Base-by-base conservation (phyloP, 257 asterid genomes). In the Coffea canephora region DNA sequence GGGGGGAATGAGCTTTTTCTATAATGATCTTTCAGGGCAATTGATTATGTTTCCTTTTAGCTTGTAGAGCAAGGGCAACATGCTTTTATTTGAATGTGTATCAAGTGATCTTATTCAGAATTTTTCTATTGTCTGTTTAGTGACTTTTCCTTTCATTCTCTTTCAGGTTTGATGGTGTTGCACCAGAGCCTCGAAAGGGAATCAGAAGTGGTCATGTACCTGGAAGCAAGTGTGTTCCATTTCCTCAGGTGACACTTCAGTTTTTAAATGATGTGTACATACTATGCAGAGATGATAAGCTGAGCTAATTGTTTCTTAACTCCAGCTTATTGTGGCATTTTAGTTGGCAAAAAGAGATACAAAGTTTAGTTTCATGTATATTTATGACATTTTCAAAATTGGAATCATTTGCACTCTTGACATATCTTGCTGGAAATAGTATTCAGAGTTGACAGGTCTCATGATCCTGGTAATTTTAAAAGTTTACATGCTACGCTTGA, bases 161-260 rank as follows among this genome's bases (percentile, higher is more conserved):
- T 82, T 71, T 34, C 80, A 95, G 99, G 81, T 95, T 92, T 85
- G 97, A 92, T 82, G 99, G 99, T 57, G 90, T 83, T 84, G 98
- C 97, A 79, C 96, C 97, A 52, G 99, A 95, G 93, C 99, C 99
- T 77, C 94, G 99, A 19, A 93, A 95, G 80, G 99, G 98, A 84
- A 85, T 95, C 81, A 90, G 93, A 86, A 84, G 98, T 84, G 99
- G 99, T 43, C 97, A 92, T 82, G 91, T 95, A 71, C 97, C 98
- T 3, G 94, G 97, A 27, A 95, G 99, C 91, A 95, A 95, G 84
- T 95, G 99, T 79, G 52, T 95, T 77, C 98, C 99, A 54, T 95
- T 95, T 82, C 75, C 92, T 21, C 92, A 95, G 97, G 99, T 93
- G 65, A 76, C 75, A 64, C 9, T 48, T 48, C 7, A 52, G 9